phyloP scores from a whole-genome alignment of 331 rosid genomes.

The Dryas integrifolia region DNA sequence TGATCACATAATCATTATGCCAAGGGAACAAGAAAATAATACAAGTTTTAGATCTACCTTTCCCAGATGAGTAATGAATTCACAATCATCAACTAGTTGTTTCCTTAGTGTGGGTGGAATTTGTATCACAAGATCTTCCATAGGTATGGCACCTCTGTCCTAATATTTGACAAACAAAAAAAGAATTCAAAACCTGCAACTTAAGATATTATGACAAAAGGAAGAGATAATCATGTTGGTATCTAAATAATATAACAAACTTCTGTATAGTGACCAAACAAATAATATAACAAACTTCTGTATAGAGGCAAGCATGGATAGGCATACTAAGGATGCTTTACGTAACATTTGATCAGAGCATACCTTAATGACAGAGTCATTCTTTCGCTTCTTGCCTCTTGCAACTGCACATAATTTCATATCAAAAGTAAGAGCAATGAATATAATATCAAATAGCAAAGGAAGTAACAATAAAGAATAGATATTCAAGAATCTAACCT shows the following conservation, averaged over 20 bases:
- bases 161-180: conserved; percentile 33
- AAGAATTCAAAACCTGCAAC: neutral
- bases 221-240: conserved; percentile 10
- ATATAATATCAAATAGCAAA: neutral
- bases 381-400: conserved; percentile 62
- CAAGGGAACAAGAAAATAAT: neutral
- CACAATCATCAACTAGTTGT: conserved; percentile 82
- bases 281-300: neutral
- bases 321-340: neutral
- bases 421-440: conserved; percentile 27
- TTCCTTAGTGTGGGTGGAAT: conserved; percentile 65
- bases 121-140: conserved; percentile 62
- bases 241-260: neutral
- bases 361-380: conserved; percentile 58
- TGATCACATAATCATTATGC: neutral
- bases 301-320: neutral
- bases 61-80: conserved; percentile 70
- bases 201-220: neutral
- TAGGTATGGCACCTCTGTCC: conserved; percentile 34
- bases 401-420: conserved; percentile 54
- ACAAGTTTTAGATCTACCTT: conserved; percentile 52
- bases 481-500: neutral
- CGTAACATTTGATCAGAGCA: conserved; percentile 21
- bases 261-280: neutral
- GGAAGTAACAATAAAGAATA: neutral